These are phyloP conservation scores for Scheffersomyces cryptocercus DNA, from an alignment of 1,139 yeast genomes.

Conservation along the genomic window DNA sequence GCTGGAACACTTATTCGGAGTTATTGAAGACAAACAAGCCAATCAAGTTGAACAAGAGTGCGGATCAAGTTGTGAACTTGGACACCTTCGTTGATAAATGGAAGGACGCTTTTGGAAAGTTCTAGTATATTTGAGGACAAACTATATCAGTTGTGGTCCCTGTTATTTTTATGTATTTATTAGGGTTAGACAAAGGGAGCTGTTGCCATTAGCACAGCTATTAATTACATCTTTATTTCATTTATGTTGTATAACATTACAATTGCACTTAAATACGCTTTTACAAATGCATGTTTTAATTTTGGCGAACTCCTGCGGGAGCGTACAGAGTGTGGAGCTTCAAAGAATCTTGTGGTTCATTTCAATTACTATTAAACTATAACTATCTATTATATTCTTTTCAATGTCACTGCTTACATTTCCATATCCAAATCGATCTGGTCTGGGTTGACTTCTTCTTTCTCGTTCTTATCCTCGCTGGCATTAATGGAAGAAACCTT, in stretches of 20 bases:
- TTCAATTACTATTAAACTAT: too few species aligned
- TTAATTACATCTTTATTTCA: neutral
- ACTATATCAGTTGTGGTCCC: neutral
- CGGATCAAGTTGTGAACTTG: constrained; percentile 35
- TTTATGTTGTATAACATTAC: neutral
- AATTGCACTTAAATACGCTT: constrained; percentile 6
- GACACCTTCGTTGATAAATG: constrained; percentile 43
- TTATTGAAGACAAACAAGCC: constrained; percentile 36
- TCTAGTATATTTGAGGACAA: neutral
- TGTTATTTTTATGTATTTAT: neutral
- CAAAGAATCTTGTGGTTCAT: too few species aligned
- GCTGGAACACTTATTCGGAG: constrained; percentile 42
- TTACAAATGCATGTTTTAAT: constrained; percentile 4
- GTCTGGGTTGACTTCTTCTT: constrained; percentile 53
- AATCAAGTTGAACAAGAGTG: constrained; percentile 38
- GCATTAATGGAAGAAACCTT: constrained; percentile 7
- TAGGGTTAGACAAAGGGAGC: too few species aligned
- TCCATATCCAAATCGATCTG: constrained; percentile 63
- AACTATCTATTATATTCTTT: too few species aligned
- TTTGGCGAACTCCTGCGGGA: neutral
- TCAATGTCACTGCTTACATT: neutral
- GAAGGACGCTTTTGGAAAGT: constrained; percentile 26
- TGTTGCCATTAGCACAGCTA: neutral
- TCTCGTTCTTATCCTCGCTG: constrained; percentile 4
- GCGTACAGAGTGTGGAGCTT: too few species aligned